Evolutionary conservation across 225 moss, liverwort and hornwort genomes (phyloP).

Genomic region (Marchantia paleacea): DNA sequence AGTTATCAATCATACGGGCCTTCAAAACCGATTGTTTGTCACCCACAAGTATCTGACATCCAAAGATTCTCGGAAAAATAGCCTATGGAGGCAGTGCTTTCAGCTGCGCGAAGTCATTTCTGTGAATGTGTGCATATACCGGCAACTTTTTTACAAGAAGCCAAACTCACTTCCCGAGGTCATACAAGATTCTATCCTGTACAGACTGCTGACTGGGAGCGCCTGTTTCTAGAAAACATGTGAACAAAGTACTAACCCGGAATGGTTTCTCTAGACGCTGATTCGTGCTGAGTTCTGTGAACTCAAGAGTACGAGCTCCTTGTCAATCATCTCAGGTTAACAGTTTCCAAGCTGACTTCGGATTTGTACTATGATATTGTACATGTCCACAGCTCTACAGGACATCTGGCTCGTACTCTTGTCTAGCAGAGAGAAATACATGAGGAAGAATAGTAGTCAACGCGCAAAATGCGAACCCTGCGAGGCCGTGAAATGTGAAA

Average conservation of each 20-base stretch:
- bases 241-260: background rate
- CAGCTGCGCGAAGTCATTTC: too few species aligned
- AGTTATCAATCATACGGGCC: too few species aligned
- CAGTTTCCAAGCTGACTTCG: background rate
- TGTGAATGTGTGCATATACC: too few species aligned
- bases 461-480: background rate
- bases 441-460: background rate
- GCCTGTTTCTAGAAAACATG: background rate
- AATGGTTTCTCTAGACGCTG: background rate
- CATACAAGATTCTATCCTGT: background rate
- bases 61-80: too few species aligned
- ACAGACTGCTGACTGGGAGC: background rate
- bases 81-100: too few species aligned
- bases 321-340: background rate
- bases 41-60: too few species aligned
- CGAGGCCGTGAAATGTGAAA: background rate
- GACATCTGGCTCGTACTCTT: background rate
- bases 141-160: too few species aligned
- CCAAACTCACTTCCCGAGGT: background rate
- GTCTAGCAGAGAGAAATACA: background rate
- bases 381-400: too few species aligned
- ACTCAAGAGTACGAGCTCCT: background rate
- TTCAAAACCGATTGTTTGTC: too few species aligned
- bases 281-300: background rate
- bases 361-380: background rate